Percentiles rank a stretch among this genome's conserved stretches.
Evolutionary conservation across 441 rosid genomes (phyloP).

Genomic region (Pelargonium citronellum): DNA sequence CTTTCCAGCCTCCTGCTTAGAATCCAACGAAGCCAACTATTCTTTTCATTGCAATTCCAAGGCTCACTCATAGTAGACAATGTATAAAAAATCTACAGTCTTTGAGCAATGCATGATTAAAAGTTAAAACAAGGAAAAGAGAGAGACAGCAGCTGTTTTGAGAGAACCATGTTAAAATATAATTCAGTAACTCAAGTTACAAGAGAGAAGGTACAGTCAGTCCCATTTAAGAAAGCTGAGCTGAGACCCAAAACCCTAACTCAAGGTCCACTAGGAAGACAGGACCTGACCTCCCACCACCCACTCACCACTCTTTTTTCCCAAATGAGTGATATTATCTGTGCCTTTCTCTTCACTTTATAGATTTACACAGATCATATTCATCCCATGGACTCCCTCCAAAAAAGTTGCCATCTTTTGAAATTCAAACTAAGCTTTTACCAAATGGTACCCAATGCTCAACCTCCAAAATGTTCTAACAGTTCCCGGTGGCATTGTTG

Average conservation of each 20-base stretch:
- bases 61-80: too few relatives aligned
- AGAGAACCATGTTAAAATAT: not conserved
- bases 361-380: conserved; percentile 23
- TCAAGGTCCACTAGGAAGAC: conserved; percentile 12
- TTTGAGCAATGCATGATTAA: too few relatives aligned
- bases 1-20: too few relatives aligned
- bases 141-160: too few relatives aligned
- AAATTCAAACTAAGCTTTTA: conserved; percentile 32
- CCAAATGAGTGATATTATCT: conserved; percentile 14
- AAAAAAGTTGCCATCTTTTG: conserved; percentile 26
- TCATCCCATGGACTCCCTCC: conserved; percentile 32
- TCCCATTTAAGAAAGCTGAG: conserved; percentile 19
- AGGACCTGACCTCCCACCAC: conserved; percentile 8
- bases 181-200: conserved; percentile 17
- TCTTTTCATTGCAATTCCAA: too few relatives aligned
- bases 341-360: conserved; percentile 22
- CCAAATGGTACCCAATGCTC: conserved; percentile 13
- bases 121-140: too few relatives aligned
- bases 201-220: conserved; percentile 8
- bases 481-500: conserved; percentile 32
- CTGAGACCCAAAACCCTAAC: conserved; percentile 13
- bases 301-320: not conserved
- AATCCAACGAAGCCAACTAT: too few relatives aligned
- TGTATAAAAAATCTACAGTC: too few relatives aligned
- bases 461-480: conserved; percentile 22